phyloP scores from a whole-genome alignment of 306 rosid genomes.

The Lathyrus oleraceus region DNA sequence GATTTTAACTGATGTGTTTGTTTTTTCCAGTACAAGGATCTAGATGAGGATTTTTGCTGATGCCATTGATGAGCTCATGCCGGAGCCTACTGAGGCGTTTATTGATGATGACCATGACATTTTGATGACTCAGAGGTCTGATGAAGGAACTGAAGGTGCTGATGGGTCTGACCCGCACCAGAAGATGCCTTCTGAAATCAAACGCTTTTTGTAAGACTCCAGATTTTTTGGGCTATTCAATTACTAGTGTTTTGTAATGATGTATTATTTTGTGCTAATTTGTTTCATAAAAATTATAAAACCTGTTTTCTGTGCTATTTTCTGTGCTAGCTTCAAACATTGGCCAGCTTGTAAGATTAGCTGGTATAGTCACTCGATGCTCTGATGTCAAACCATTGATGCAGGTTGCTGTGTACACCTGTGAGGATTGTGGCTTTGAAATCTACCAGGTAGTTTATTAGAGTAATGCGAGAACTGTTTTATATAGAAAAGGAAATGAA shows the following conservation, averaged over 20 bases:
- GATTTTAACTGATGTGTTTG: not conserved
- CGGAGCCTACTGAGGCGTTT: slow-evolving; percentile 79
- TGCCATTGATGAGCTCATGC: slow-evolving; percentile 86
- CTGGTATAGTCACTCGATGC: too few relatives aligned
- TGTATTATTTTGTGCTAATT: too few relatives aligned
- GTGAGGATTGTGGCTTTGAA: too few relatives aligned
- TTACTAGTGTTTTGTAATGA: not conserved
- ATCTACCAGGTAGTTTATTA: too few relatives aligned
- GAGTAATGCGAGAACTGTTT: too few relatives aligned
- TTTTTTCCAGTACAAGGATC: too few relatives aligned
- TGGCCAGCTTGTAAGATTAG: slow-evolving; percentile 82
- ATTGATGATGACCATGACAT: slow-evolving; percentile 91
- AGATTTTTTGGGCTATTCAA: not conserved
- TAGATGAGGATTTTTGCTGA: slow-evolving; percentile 69
- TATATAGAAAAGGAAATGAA: too few relatives aligned
- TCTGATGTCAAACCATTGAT: too few relatives aligned
- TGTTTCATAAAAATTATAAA: too few relatives aligned
- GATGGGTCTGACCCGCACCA: slow-evolving; percentile 82
- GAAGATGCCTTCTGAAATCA: slow-evolving; percentile 93
- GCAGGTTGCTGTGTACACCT: too few relatives aligned
- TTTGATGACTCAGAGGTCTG: slow-evolving; percentile 92
- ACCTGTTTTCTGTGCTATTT: too few relatives aligned
- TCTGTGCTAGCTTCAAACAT: slow-evolving; percentile 90
- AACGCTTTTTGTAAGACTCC: slow-evolving; percentile 75
- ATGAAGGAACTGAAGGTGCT: slow-evolving; percentile 67